Conservation (phyloP, 768 basidiomycete genomes). For the Dendrothele bispora region DNA sequence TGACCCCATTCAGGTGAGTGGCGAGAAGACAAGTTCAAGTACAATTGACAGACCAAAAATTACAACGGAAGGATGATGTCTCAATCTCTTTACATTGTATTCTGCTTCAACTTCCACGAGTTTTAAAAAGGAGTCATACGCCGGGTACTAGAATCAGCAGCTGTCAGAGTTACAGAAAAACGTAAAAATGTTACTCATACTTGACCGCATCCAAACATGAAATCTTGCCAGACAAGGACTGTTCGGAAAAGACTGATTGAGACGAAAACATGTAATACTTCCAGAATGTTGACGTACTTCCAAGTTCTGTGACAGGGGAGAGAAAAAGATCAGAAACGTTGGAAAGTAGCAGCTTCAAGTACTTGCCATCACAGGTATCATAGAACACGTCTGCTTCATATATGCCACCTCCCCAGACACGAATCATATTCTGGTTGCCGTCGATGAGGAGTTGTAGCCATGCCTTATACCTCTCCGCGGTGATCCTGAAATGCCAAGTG, state of each 20-base stretch:
- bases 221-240: conserved; percentile 97
- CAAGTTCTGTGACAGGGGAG: conserved; percentile 64
- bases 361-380: conserved; percentile 72
- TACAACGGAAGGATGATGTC: conserved; percentile 87
- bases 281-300: conserved; percentile 41
- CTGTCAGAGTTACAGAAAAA: no score
- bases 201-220: conserved; percentile 95
- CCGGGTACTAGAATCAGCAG: conserved; percentile 91
- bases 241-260: conserved; percentile 3
- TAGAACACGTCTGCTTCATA: conserved; percentile 86
- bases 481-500: conserved; percentile 31
- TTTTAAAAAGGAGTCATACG: conserved; percentile 75
- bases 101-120: conserved; percentile 78
- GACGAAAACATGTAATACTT: conserved; percentile 1
- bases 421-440: conserved; percentile 72
- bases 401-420: conserved; percentile 94
- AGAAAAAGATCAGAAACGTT: no score
- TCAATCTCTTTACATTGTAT: conserved; percentile 79
- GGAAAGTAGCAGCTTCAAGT: no score
- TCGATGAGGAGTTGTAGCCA: conserved; percentile 87
- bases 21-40: conserved; percentile 1
- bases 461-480: conserved; percentile 58
- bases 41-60: conserved; percentile 64
- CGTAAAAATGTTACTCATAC: conserved; percentile 39
- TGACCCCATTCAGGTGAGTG: background rate